phyloP scores from a whole-genome alignment of 2,329 filamentous ascomycete genomes.

The Talaromyces sp. region DNA sequence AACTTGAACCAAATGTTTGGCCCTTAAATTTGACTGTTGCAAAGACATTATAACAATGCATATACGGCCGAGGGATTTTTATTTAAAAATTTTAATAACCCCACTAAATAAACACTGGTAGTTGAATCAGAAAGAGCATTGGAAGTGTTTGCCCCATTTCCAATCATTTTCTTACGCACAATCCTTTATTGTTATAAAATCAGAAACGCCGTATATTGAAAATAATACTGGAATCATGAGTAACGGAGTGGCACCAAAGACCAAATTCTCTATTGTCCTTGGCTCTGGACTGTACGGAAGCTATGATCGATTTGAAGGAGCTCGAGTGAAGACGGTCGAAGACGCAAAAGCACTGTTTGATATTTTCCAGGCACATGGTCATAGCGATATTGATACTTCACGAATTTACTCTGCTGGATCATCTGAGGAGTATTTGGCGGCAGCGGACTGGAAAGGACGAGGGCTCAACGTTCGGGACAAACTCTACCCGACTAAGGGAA shows the following conservation, averaged over 20 bases:
- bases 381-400: constrained; percentile 31
- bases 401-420: constrained; percentile 29
- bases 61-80: background rate
- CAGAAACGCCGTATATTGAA: too few relatives aligned
- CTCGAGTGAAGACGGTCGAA: constrained; percentile 22
- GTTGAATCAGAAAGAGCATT: background rate
- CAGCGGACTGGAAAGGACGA: constrained; percentile 37
- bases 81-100: background rate
- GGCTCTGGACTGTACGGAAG: constrained; percentile 41
- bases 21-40: background rate
- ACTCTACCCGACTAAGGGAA: constrained; percentile 33
- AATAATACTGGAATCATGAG: background rate
- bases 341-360: constrained; percentile 26
- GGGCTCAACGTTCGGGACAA: constrained; percentile 46
- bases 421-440: constrained; percentile 42
- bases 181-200: background rate
- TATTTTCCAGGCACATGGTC: constrained; percentile 28
- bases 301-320: constrained; percentile 23
- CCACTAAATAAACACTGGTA: background rate
- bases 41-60: background rate
- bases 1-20: background rate
- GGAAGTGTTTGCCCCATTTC: background rate
- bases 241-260: background rate
- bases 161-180: background rate
- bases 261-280: constrained; percentile 23